These are phyloP conservation scores for Termitomyces sp. DNA, from an alignment of 768 basidiomycete species.

Conservation along the genomic window DNA sequence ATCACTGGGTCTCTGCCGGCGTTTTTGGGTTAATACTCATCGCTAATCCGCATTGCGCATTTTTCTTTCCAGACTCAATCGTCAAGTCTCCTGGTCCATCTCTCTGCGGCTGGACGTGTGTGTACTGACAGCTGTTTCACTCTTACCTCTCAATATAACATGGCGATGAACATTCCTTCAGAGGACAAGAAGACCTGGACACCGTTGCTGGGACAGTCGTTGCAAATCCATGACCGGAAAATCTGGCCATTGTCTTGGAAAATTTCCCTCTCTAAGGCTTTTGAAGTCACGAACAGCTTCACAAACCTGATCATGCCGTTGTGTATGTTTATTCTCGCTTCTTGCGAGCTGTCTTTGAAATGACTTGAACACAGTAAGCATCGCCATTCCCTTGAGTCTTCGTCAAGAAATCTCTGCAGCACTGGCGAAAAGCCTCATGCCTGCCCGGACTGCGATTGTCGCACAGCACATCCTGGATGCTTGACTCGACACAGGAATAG, in stretches of 20 bases:
- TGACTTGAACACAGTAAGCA: neutral
- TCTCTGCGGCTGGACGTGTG: neutral
- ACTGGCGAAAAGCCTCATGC: slow-evolving; percentile 22
- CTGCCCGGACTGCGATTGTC: slow-evolving; percentile 24
- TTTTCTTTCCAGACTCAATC: neutral
- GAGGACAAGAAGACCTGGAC: neutral
- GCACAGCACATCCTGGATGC: slow-evolving; percentile 24
- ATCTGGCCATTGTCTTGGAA: slow-evolving; percentile 2
- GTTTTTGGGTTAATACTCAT: neutral
- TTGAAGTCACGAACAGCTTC: no score
- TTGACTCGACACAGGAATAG: slow-evolving; percentile 28
- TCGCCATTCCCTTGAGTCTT: neutral
- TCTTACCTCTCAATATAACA: neutral
- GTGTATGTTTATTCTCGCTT: neutral
- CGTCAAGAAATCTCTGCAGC: slow-evolving; percentile 10
- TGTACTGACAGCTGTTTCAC: neutral
- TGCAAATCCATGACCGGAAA: neutral
- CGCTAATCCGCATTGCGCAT: neutral
- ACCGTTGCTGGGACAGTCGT: neutral
- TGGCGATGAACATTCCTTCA: neutral
- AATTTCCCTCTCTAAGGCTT: slow-evolving; percentile 13
- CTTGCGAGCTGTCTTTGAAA: neutral
- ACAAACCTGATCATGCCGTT: slow-evolving; percentile 11
- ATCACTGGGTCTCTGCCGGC: no score
- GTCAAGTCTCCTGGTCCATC: neutral